phyloP scores from a whole-genome alignment of 495 filamentous ascomycete species.

The Tuber umbilicatum region DNA sequence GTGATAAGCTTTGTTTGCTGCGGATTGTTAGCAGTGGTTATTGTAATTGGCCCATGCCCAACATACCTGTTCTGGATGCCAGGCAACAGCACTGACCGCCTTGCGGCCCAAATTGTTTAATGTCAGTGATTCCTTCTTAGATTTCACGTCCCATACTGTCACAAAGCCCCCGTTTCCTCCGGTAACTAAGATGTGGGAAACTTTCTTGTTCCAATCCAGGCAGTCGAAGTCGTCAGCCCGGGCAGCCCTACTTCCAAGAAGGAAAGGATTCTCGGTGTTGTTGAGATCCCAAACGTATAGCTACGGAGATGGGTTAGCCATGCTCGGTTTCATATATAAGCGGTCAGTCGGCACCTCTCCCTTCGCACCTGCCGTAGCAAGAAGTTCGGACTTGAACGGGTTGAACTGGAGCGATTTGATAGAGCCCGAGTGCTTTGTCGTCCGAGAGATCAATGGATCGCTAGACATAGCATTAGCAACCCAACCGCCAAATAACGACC shows the following conservation, averaged over 20 bases:
- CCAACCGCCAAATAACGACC: constrained; percentile 14
- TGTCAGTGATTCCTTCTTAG: constrained; percentile 90
- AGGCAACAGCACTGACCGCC: constrained; percentile 88
- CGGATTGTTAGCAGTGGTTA: neutral
- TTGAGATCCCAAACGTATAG: constrained; percentile 92
- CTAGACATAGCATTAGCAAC: constrained; percentile 43
- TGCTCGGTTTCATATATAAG: constrained; percentile 1
- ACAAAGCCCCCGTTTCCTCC: constrained; percentile 92
- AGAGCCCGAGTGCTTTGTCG: constrained; percentile 85
- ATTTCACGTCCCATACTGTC: constrained; percentile 97
- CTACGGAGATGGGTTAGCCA: constrained; percentile 75
- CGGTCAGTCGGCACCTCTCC: constrained; percentile 56
- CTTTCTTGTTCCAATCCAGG: constrained; percentile 97
- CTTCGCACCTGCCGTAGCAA: constrained; percentile 88
- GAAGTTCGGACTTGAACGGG: constrained; percentile 79
- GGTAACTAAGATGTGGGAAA: constrained; percentile 89
- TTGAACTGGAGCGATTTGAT: constrained; percentile 98
- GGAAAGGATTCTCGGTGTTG: constrained; percentile 77
- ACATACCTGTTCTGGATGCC: constrained; percentile 72
- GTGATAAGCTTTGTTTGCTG: constrained; percentile 74
- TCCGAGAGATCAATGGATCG: constrained; percentile 74
- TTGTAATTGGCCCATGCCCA: constrained; percentile 31
- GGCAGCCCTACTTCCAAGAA: constrained; percentile 78
- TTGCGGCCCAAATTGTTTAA: constrained; percentile 89
- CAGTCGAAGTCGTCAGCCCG: constrained; percentile 90